Percentiles rank a stretch among this genome's conserved stretches.
These are phyloP conservation scores for Lachnellula hyalina DNA, from an alignment of 2,329 filamentous ascomycete species.

Conservation along the genomic window DNA sequence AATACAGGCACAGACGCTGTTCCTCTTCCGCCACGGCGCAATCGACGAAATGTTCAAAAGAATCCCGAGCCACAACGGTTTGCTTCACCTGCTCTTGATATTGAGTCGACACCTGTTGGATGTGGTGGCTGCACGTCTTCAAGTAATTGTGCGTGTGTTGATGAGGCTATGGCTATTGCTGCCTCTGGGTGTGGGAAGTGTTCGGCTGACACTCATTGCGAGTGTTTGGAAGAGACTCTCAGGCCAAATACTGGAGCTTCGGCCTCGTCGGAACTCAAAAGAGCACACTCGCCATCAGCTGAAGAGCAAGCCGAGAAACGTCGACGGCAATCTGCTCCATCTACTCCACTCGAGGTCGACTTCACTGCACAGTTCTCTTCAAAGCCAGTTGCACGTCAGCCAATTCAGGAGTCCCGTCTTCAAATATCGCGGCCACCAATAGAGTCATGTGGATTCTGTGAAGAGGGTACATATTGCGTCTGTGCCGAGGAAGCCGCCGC, in stretches of 20 bases:
- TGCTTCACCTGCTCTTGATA: conserved; percentile 27
- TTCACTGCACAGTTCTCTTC: conserved; percentile 63
- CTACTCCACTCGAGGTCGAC: conserved; percentile 59
- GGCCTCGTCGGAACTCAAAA: conserved; percentile 24
- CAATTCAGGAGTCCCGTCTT: conserved; percentile 19
- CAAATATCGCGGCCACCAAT: conserved; percentile 38
- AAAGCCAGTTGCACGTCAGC: conserved; percentile 26
- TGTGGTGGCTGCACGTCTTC: conserved; percentile 53
- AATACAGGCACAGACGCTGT: conserved; percentile 35
- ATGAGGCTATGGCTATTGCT: conserved; percentile 50
- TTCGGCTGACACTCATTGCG: conserved; percentile 55
- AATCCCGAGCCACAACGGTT: conserved; percentile 16
- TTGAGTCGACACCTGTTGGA: conserved; percentile 29
- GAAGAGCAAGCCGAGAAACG: conserved; percentile 45
- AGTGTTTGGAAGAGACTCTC: conserved; percentile 47
- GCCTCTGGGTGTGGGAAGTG: conserved; percentile 61
- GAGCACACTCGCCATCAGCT: conserved; percentile 26
- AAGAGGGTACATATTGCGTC: conserved; percentile 75
- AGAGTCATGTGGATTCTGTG: conserved; percentile 77
- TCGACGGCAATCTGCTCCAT: conserved; percentile 43
- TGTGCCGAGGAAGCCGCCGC: conserved; percentile 58
- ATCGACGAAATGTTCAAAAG: conserved; percentile 20
- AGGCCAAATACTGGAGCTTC: conserved; percentile 11
- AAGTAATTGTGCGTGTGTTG: conserved; percentile 53
- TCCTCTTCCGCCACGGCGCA: conserved; percentile 33